A percentile compares a stretch with the other conserved stretches of the same genome.
These are phyloP conservation scores for Aschersonia sp. DNA, from an alignment of 2,329 filamentous ascomycete species.

Conservation along the genomic window DNA sequence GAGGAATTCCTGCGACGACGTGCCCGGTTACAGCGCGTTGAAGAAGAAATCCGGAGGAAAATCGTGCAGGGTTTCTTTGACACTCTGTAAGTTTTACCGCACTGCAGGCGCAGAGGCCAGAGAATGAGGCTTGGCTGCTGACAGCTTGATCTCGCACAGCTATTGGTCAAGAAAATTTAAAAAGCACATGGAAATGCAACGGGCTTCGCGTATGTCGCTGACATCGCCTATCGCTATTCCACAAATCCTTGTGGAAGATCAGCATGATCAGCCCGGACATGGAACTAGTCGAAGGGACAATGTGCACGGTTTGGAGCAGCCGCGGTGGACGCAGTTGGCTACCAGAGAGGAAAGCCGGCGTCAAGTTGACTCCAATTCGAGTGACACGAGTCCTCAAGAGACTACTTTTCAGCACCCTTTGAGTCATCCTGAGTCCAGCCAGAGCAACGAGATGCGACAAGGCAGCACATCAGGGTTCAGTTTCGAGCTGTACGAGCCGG, in stretches of 20 bases:
- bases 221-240: constrained; percentile 73
- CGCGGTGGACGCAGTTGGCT: constrained; percentile 6
- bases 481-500: constrained; percentile 39
- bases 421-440: constrained; percentile 35
- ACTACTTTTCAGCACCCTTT: constrained; percentile 30
- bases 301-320: neutral
- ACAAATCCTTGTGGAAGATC: constrained; percentile 80
- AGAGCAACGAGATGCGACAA: constrained; percentile 21
- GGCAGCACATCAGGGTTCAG: constrained; percentile 41
- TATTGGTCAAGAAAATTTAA: constrained; percentile 79
- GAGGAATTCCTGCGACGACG: constrained; percentile 90
- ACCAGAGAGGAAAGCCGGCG: constrained; percentile 4
- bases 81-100: constrained; percentile 50
- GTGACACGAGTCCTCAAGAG: constrained; percentile 24
- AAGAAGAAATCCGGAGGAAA: constrained; percentile 83
- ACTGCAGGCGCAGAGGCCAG: neutral
- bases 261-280: constrained; percentile 55
- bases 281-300: constrained; percentile 4
- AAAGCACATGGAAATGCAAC: constrained; percentile 56
- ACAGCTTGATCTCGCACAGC: constrained; percentile 18
- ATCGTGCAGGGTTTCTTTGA: constrained; percentile 93
- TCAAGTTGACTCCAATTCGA: constrained; percentile 12
- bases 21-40: constrained; percentile 79
- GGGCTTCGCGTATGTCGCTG: constrained; percentile 59
- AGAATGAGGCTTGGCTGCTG: neutral